Conservation (phyloP, 1,284 basidiomycete genomes). For the Moesziomyces globuligerus region DNA sequence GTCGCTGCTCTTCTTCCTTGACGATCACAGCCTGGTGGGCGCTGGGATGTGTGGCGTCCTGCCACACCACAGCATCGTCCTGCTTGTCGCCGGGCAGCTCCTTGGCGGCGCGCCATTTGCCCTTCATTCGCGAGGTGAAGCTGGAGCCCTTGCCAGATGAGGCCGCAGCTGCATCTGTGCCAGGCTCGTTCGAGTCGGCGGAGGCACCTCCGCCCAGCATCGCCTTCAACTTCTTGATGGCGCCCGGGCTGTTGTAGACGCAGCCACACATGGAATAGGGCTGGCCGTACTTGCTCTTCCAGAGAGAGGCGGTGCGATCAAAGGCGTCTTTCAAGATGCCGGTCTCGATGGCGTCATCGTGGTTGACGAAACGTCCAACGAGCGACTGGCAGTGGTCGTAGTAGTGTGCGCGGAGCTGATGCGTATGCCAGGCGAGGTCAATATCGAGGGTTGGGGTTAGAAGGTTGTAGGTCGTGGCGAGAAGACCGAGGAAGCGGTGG, state of each 20-base stretch:
- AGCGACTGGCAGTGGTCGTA: constrained; percentile 31
- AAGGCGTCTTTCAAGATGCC: constrained; percentile 48
- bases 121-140: constrained; percentile 28
- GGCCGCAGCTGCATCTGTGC: background rate
- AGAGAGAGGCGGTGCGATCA: constrained; percentile 45
- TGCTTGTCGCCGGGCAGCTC: constrained; percentile 29
- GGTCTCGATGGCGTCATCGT: constrained; percentile 57
- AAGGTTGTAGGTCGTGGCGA: constrained; percentile 11
- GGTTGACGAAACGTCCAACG: constrained; percentile 58
- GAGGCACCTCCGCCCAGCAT: constrained; percentile 24
- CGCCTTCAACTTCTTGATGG: constrained; percentile 34
- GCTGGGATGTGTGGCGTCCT: constrained; percentile 47
- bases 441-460: constrained; percentile 58
- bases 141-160: constrained; percentile 12
- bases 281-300: constrained; percentile 45
- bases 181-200: background rate
- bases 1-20: constrained; percentile 31
- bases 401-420: constrained; percentile 45
- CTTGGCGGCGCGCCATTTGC: constrained; percentile 41
- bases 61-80: constrained; percentile 19
- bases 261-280: constrained; percentile 56
- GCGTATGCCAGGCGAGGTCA: constrained; percentile 60
- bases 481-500: constrained; percentile 47
- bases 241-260: constrained; percentile 34
- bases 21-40: constrained; percentile 44